Percentiles rank a stretch among this genome's conserved stretches.
These are phyloP conservation scores for Ustilago hordei DNA, from an alignment of 1,284 basidiomycete genomes.

Conservation along the genomic window DNA sequence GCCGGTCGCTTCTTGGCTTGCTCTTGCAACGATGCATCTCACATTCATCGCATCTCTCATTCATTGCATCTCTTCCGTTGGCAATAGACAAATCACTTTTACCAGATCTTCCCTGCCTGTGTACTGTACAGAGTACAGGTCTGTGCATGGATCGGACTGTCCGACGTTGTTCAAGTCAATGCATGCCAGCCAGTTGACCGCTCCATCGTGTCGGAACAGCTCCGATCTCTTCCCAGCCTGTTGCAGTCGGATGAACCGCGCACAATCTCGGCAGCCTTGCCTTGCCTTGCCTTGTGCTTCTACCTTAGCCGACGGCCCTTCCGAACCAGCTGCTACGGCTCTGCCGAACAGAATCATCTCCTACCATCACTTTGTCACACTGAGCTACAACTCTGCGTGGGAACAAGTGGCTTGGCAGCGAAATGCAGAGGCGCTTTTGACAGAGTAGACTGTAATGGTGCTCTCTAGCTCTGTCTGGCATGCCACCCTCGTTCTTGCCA, in stretches of 20 bases:
- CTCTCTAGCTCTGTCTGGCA: neutral
- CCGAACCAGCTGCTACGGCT: constrained; percentile 1
- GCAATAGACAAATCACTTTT: neutral
- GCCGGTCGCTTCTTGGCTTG: too few species aligned
- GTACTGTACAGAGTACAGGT: neutral
- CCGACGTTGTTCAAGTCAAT: neutral
- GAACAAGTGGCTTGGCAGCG: neutral
- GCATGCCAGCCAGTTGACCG: neutral
- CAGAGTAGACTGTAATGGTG: neutral
- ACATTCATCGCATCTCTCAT: neutral
- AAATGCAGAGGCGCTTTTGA: neutral
- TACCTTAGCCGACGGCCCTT: neutral
- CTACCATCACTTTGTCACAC: neutral
- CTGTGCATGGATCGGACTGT: neutral
- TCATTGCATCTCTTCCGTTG: neutral
- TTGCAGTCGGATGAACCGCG: neutral
- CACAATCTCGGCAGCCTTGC: neutral
- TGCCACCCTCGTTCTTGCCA: neutral
- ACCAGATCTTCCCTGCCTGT: neutral
- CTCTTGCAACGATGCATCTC: neutral
- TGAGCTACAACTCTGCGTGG: neutral
- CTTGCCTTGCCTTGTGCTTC: neutral
- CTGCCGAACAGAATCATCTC: neutral
- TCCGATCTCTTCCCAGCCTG: neutral
- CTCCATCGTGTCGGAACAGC: neutral